phyloP scores from a whole-genome alignment of 768 basidiomycete genomes.

The Rhizopogon sp. region DNA sequence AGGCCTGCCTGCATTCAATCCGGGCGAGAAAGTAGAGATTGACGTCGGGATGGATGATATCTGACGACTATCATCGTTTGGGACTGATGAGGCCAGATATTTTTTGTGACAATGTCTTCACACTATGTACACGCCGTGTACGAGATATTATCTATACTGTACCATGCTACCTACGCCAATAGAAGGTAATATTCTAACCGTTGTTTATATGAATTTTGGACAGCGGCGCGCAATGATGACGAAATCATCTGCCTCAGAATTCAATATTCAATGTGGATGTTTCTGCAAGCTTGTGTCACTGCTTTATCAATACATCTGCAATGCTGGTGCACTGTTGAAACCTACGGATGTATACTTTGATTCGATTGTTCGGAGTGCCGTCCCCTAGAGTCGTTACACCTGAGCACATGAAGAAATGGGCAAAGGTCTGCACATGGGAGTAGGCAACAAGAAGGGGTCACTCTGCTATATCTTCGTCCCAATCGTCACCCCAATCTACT shows the following conservation, averaged over 20 bases:
- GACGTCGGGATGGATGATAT: conserved; percentile 87
- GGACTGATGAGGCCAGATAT: neutral
- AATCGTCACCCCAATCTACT: conserved; percentile 28
- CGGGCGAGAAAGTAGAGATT: conserved; percentile 96
- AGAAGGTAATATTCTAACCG: neutral
- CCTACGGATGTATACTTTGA: too few relatives aligned
- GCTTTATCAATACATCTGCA: neutral
- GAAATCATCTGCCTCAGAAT: neutral
- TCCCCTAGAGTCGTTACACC: neutral
- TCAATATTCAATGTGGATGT: neutral
- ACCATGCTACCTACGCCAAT: neutral
- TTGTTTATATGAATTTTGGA: too few relatives aligned
- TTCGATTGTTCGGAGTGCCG: neutral
- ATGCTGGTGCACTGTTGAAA: neutral
- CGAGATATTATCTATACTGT: neutral
- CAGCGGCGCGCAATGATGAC: neutral
- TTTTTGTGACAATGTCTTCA: neutral
- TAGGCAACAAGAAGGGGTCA: neutral
- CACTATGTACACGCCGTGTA: neutral
- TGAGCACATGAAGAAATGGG: neutral
- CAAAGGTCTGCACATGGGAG: neutral
- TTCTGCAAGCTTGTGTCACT: neutral
- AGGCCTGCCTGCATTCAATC: conserved; percentile 98
- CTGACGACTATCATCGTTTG: conserved; percentile 27
- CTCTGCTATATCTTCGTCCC: conserved; percentile 13